Base-by-base conservation (phyloP, 2,329 filamentous ascomycete genomes). In the Fusarium tuaranense region DNA sequence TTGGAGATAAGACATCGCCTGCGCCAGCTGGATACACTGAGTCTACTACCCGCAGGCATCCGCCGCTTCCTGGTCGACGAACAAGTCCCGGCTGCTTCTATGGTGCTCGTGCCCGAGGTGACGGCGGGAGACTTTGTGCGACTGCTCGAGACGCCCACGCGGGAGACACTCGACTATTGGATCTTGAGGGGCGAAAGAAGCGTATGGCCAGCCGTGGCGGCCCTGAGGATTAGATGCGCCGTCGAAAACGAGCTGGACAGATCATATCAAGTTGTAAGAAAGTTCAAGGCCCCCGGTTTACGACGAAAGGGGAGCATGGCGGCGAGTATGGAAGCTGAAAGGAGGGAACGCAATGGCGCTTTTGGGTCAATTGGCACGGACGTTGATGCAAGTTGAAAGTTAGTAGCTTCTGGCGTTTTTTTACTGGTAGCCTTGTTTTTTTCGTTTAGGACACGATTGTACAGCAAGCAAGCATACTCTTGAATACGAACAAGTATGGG, bases 121-220 rank as follows among this genome's bases (percentile, higher is more conserved):
- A 90, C 90, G 5, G 85, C 91, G 1, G 83, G 86, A 1, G 95
- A 98, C 82, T 95, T 97, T 80, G 85, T 92, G 48, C 89, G 92
- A 38, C 84, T 98, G 38, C 88, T 98, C n/a, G 93, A 97, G 81
- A 94, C 93, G 34, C 95, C 95, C 1, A 96, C 93, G 0, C 87
- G 90, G 62, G 90, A 92, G 69, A 92, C 91, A 10, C 85, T 98
- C 5, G 91, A 94, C 68, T 93, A 96, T 77, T 98, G 95, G 96
- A 95, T 97, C 64, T 83, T 92, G 36, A 89, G 93, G 65, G 96
- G 96, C 2, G 96, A 98, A 83, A 86, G 92, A 71, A 95, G 94
- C 75, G 95, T 98, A 0, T 98, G 96, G 95, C 96, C 95, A 0
- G 94, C 95, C 3, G 91, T 98, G 4, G 92, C 92, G 36, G 94